A percentile compares a stretch with the other conserved stretches of the same genome.
Evolutionary conservation across 225 moss, liverwort and hornwort genomes (phyloP).

Genomic region (Polytrichum formosum): DNA sequence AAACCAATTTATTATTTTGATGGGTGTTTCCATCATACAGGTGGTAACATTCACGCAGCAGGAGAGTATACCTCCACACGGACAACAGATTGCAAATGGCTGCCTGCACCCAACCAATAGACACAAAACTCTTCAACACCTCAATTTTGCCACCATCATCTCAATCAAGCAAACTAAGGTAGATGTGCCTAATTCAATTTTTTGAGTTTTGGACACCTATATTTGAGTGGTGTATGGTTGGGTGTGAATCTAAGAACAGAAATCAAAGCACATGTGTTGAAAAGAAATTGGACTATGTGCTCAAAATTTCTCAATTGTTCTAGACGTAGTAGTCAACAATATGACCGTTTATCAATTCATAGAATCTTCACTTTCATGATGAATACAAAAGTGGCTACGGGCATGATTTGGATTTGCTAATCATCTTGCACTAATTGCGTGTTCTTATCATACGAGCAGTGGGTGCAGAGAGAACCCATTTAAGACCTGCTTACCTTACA

Average conservation of each 20-base stretch:
- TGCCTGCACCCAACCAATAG: conserved; percentile 1
- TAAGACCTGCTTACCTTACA: too few species aligned
- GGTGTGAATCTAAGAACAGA: background rate
- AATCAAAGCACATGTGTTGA: background rate
- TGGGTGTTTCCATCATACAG: conserved; percentile 3
- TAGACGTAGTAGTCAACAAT: too few species aligned
- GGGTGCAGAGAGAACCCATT: too few species aligned
- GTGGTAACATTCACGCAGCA: conserved; percentile 1
- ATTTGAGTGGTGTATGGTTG: background rate
- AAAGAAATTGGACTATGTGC: background rate
- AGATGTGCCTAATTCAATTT: background rate
- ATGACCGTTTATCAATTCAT: too few species aligned
- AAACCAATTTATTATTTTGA: conserved; percentile 11
- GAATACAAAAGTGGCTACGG: too few species aligned
- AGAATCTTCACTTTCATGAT: too few species aligned
- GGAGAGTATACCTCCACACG: conserved; percentile 5
- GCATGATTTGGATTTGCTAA: too few species aligned
- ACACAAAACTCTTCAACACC: background rate
- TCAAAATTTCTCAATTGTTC: too few species aligned
- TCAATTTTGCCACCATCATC: background rate
- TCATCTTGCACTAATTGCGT: too few species aligned
- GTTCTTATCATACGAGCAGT: too few species aligned
- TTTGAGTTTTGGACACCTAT: background rate
- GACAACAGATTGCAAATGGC: conserved; percentile 10
- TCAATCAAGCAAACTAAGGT: background rate